Evolutionary conservation across 768 basidiomycete genomes (phyloP), one percentile per base, ranked within the genome.

Genomic region (Brasilioporus rufonigricans): DNA sequence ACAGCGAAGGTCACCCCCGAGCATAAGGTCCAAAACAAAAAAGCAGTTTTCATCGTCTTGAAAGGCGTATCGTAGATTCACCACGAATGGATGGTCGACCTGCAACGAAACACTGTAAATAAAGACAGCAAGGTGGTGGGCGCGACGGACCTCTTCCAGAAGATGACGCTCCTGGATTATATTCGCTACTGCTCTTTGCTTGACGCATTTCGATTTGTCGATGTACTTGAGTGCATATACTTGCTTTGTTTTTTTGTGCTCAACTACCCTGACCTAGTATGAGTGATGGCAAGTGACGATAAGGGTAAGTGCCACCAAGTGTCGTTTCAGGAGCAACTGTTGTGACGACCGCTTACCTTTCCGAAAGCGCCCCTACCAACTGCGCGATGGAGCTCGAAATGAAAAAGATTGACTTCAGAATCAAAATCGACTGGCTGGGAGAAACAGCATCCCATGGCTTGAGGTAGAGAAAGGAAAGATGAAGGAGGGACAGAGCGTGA

Each of bases 331-430:
- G 21, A 49, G 31, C 26, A 31, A 29, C 29, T 53, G 16, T 19
- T 26, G 27, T 23, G 8, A 18, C 39, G 40, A 57, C 52, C 44
- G 70, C 56, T 41, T 52, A 94, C 95, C 86, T 98, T 98, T 71
- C 96, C 96, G 77, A 98, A 99, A 24, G 96, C 93, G 43, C 97
- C 96, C 72, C 93, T 97, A 40, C 97, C 97, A 14, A 98, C 92
- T 21, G 91, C 92, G 45, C 94, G 84, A 68, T 97, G 87, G 44
- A 99, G 87, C 69, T 96, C 91, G 67, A 98, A 99, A 75, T 98
- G 96, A 74, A 89, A 98, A 46, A 99, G 86, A 68, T 85, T 91
- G 71, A 86, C 81, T 59, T 93, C 91, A 44, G 80, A 77, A 59
- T 90, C 86, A 71, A 91, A 91, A 76, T 94, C 91, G 61, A 94